Percentiles rank a stretch among this genome's conserved stretches.
phyloP scores from a whole-genome alignment of 2,329 filamentous ascomycete species.

The Colletotrichum gigasporum region DNA sequence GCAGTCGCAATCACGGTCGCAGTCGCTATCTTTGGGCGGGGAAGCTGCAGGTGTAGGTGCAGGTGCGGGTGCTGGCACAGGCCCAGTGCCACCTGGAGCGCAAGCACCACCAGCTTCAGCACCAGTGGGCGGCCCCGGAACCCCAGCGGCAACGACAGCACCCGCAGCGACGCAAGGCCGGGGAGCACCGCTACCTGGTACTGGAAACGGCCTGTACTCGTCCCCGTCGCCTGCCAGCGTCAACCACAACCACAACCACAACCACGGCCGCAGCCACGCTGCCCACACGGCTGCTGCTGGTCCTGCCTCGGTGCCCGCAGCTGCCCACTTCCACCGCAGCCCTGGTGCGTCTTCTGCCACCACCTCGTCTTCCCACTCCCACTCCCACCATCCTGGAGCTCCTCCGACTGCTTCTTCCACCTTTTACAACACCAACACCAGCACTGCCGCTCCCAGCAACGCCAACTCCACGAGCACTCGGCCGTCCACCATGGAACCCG shows the following conservation, averaged over 20 bases:
- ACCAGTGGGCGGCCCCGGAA: background rate
- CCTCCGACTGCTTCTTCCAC: conserved; percentile 18
- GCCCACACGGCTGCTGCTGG: background rate
- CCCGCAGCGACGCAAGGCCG: background rate
- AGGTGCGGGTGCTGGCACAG: background rate
- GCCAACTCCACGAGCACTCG: conserved; percentile 48
- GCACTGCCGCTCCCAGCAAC: conserved; percentile 9
- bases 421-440: conserved; percentile 26
- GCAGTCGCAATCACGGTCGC: background rate
- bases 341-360: conserved; percentile 14
- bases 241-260: conserved; percentile 1
- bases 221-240: background rate
- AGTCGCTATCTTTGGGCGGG: conserved; percentile 13
- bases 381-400: conserved; percentile 7
- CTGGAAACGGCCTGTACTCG: background rate
- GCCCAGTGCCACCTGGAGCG: too few relatives aligned
- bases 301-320: background rate
- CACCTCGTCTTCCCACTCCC: conserved; percentile 1
- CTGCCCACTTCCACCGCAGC: conserved; percentile 4
- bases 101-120: conserved; percentile 13
- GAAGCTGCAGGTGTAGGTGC: conserved; percentile 4
- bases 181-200: background rate
- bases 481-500: conserved; percentile 35
- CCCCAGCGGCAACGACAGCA: conserved; percentile 3
- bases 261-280: conserved; percentile 9